These are phyloP conservation scores for Phialophora tarda DNA, from an alignment of 2,329 filamentous ascomycete species.

Conservation along the genomic window DNA sequence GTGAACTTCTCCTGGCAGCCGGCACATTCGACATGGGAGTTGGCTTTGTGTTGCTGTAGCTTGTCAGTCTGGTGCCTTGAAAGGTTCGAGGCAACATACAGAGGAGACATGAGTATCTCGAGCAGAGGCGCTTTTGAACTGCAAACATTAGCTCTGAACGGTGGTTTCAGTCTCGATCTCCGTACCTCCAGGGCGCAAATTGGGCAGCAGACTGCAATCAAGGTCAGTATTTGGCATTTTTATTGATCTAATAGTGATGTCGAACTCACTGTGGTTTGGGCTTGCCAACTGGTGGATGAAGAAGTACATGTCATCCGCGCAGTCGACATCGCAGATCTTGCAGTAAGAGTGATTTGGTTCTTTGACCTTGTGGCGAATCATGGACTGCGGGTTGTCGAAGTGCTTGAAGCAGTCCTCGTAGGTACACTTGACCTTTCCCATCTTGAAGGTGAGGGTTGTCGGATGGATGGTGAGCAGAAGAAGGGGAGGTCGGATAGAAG, in stretches of 20 bases:
- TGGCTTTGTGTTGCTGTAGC: conserved; percentile 51
- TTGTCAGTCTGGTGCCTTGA: conserved; percentile 11
- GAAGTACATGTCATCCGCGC: conserved; percentile 51
- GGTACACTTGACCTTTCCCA: conserved; percentile 48
- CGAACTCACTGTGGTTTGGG: conserved; percentile 49
- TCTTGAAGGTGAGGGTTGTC: conserved; percentile 13
- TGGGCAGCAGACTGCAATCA: conserved; percentile 54
- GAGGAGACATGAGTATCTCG: conserved; percentile 58
- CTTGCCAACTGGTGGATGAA: conserved; percentile 57
- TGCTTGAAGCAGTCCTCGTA: conserved; percentile 52
- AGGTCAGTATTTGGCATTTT: conserved; percentile 10
- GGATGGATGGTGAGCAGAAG: neutral
- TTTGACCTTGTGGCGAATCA: conserved; percentile 59
- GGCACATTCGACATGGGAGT: conserved; percentile 55
- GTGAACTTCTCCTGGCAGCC: conserved; percentile 56
- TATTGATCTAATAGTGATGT: neutral
- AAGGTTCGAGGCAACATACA: conserved; percentile 46
- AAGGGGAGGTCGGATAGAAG: neutral
- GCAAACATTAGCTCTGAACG: conserved; percentile 11
- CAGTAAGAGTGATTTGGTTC: conserved; percentile 51
- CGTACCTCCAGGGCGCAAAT: conserved; percentile 58
- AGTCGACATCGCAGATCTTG: conserved; percentile 53
- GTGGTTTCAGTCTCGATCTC: neutral
- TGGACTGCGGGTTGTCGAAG: conserved; percentile 54
- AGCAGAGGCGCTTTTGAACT: conserved; percentile 59